A percentile compares a stretch with the other conserved stretches of the same genome.
Conservation (phyloP, 1,139 yeast genomes). For the Yueomyces sp. region DNA sequence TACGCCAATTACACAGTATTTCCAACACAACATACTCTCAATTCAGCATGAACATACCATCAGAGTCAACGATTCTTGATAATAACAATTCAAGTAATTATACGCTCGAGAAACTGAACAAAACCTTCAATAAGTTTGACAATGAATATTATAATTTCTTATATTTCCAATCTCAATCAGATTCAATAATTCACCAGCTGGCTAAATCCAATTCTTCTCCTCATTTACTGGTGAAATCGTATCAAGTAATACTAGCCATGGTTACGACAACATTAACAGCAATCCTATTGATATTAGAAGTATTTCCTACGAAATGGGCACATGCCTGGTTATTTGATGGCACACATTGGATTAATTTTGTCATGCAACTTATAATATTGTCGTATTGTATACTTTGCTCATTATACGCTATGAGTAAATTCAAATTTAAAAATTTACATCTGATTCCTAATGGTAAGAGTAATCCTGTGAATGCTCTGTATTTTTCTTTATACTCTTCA, state of each 20-base stretch:
- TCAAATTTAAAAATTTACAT: conserved; percentile 22
- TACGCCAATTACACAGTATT: conserved; percentile 10
- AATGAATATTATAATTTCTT: conserved; percentile 20
- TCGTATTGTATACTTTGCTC: conserved; percentile 19
- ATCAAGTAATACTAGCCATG: conserved; percentile 7
- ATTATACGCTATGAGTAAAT: conserved; percentile 22
- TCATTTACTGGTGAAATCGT: conserved; percentile 3
- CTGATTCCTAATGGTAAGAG: conserved; percentile 22
- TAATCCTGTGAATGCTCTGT: conserved; percentile 21
- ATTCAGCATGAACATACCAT: neutral
- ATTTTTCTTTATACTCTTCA: conserved; percentile 22
- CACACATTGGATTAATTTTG: conserved; percentile 12
- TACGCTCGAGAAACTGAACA: conserved; percentile 15
- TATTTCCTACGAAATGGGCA: conserved; percentile 18
- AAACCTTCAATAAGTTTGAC: conserved; percentile 17
- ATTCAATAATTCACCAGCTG: conserved; percentile 16
- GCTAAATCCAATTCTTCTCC: conserved; percentile 14
- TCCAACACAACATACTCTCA: conserved; percentile 2
- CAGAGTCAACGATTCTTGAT: conserved; percentile 1
- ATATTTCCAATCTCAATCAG: conserved; percentile 17
- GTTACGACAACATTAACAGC: conserved; percentile 10
- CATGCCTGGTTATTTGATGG: conserved; percentile 18
- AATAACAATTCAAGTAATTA: conserved; percentile 6
- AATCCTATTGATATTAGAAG: conserved; percentile 14
- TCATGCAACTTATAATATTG: conserved; percentile 14